Conservation (phyloP, 169 alveolate genomes). For the Perkinsus olseni region DNA sequence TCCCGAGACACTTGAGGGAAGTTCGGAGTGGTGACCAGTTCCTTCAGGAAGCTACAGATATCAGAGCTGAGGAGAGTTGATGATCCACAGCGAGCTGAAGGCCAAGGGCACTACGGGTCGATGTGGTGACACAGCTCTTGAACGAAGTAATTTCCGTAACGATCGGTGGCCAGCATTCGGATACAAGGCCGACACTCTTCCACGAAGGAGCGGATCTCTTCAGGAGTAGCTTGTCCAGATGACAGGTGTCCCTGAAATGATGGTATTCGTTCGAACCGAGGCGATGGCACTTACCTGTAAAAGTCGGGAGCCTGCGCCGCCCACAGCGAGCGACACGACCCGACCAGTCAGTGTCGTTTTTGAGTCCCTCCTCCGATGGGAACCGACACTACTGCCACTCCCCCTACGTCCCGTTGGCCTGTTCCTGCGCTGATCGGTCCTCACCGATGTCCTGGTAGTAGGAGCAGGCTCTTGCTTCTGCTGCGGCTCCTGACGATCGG, state of each 20-base stretch:
- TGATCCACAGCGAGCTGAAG: not conserved
- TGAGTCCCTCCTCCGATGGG: not conserved
- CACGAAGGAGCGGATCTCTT: not conserved
- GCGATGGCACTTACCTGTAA: not conserved
- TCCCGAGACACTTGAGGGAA: not conserved
- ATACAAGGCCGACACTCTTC: not conserved
- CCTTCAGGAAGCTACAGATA: not conserved
- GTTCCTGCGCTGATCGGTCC: not conserved
- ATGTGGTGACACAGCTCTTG: not conserved
- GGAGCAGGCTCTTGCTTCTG: not conserved
- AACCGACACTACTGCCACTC: not conserved
- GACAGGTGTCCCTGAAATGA: not conserved
- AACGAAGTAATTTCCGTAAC: not conserved
- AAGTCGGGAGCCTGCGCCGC: not conserved
- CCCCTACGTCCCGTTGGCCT: not conserved
- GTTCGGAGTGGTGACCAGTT: not conserved
- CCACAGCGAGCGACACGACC: not conserved
- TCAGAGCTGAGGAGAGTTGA: not conserved
- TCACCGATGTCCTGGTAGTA: not conserved
- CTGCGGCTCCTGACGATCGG: not conserved
- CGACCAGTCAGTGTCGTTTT: not conserved
- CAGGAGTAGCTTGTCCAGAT: not conserved
- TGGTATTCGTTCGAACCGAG: not conserved
- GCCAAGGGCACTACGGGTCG: not conserved
- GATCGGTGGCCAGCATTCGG: not conserved